Conservation (phyloP, 805 yeast genomes). For the Sungouiella thailandica region DNA sequence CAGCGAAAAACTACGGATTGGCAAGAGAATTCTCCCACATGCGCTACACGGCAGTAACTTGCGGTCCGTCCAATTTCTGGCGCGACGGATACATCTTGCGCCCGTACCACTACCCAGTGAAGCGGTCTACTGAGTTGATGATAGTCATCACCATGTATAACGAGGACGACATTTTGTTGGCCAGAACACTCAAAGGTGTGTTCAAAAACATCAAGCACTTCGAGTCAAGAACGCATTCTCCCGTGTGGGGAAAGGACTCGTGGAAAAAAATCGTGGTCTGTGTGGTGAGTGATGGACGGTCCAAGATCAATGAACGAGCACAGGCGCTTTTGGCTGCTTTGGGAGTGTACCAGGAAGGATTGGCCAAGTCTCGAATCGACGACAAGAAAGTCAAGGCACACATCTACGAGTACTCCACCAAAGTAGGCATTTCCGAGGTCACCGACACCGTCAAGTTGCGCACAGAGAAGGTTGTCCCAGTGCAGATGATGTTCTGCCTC, state of each 20-base stretch:
- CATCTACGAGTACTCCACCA: conserved; percentile 62
- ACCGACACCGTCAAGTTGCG: conserved; percentile 48
- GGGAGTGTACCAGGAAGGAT: conserved; percentile 64
- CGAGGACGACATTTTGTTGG: conserved; percentile 58
- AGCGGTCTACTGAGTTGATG: conserved; percentile 56
- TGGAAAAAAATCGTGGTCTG: conserved; percentile 64
- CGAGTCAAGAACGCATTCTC: conserved; percentile 40
- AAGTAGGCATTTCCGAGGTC: conserved; percentile 47
- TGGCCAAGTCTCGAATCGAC: conserved; percentile 55
- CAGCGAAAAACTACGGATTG: conserved; percentile 34
- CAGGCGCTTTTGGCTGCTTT: conserved; percentile 60
- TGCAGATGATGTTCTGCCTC: conserved; percentile 56
- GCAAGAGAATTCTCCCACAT: conserved; percentile 55
- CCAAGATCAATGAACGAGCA: conserved; percentile 58
- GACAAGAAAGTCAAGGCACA: conserved; percentile 61
- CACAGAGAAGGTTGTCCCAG: conserved; percentile 54
- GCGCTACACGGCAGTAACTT: conserved; percentile 62
- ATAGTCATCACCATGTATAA: conserved; percentile 63
- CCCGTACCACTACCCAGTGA: conserved; percentile 47
- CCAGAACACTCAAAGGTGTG: conserved; percentile 58
- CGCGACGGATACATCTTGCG: conserved; percentile 53
- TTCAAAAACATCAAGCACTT: conserved; percentile 61
- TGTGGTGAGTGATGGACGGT: conserved; percentile 60
- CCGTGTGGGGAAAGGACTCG: conserved; percentile 45
- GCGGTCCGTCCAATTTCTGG: conserved; percentile 63